These are phyloP conservation scores for Ramaria sp. DNA, from an alignment of 768 basidiomycete genomes.

Conservation along the genomic window DNA sequence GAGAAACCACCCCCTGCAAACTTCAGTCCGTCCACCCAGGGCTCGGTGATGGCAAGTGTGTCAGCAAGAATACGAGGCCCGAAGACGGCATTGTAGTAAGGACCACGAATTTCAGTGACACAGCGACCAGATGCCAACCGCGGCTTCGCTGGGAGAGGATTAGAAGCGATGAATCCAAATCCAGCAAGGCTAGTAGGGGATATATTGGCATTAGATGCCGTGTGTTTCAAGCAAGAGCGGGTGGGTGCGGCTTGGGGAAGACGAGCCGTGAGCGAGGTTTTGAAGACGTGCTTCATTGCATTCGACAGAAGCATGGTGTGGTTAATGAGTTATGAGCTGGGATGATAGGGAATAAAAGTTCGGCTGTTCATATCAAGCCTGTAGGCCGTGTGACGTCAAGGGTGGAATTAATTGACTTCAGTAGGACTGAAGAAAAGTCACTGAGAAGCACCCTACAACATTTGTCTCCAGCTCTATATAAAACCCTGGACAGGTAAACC, in stretches of 20 bases:
- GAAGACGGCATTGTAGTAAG: slow-evolving; percentile 31
- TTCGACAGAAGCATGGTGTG: too few relatives aligned
- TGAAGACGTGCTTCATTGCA: too few relatives aligned
- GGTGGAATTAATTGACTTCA: too few relatives aligned
- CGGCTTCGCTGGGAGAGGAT: slow-evolving; percentile 4
- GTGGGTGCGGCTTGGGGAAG: background rate
- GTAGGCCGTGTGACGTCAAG: too few relatives aligned
- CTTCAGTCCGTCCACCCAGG: slow-evolving; percentile 35
- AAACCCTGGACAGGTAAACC: too few relatives aligned
- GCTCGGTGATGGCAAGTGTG: slow-evolving; percentile 30
- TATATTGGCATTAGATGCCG: background rate
- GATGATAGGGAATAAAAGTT: too few relatives aligned
- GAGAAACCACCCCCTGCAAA: slow-evolving; percentile 34
- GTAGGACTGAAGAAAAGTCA: too few relatives aligned
- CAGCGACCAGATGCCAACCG: slow-evolving; percentile 13
- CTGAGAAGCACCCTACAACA: too few relatives aligned
- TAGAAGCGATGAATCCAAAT: slow-evolving; percentile 7
- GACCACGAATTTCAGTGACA: slow-evolving; percentile 34
- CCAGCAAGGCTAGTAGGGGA: background rate
- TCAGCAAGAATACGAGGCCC: slow-evolving; percentile 32
- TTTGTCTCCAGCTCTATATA: too few relatives aligned
- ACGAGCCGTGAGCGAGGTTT: too few relatives aligned
- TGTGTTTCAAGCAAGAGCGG: background rate
- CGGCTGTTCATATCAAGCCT: too few relatives aligned
- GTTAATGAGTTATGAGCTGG: too few relatives aligned